A percentile compares a stretch with the other conserved stretches of the same genome.
Conservation (phyloP, 345 rosid species). For the Raphanus raphanistrum region DNA sequence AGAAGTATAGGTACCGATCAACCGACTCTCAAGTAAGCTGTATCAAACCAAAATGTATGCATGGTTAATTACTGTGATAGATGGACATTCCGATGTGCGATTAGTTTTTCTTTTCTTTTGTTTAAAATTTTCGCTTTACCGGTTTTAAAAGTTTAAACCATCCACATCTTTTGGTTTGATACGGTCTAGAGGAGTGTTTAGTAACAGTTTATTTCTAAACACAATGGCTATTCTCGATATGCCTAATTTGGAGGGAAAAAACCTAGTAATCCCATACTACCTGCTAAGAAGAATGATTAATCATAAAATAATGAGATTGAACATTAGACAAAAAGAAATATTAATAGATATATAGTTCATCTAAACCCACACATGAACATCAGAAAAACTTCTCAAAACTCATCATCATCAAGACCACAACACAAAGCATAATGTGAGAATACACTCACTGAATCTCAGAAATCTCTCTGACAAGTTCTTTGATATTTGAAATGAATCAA, state of each 20-base stretch:
- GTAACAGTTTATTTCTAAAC: not conserved
- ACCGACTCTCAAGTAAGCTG: not conserved
- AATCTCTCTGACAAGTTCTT: constrained; percentile 29
- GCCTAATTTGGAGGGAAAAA: not conserved
- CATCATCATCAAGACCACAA: constrained; percentile 35
- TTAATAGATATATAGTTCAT: not conserved
- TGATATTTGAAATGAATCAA: constrained; percentile 23
- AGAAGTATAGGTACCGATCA: not conserved
- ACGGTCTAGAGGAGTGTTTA: not conserved
- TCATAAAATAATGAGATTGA: not conserved
- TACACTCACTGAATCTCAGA: not conserved
- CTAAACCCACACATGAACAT: not conserved
- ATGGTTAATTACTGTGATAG: not conserved
- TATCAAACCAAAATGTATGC: not conserved
- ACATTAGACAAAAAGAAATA: not conserved
- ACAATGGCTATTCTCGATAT: not conserved
- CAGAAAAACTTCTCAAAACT: not conserved
- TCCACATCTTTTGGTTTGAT: not conserved
- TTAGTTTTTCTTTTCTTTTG: too few species aligned
- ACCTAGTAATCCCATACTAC: not conserved
- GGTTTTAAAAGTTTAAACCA: not conserved
- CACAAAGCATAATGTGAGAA: not conserved
- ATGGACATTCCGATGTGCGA: not conserved
- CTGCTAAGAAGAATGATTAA: not conserved
- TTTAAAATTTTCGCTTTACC: not conserved